phyloP scores from a whole-genome alignment of 2,329 filamentous ascomycete genomes.

The Reticulascus tulasneorum region DNA sequence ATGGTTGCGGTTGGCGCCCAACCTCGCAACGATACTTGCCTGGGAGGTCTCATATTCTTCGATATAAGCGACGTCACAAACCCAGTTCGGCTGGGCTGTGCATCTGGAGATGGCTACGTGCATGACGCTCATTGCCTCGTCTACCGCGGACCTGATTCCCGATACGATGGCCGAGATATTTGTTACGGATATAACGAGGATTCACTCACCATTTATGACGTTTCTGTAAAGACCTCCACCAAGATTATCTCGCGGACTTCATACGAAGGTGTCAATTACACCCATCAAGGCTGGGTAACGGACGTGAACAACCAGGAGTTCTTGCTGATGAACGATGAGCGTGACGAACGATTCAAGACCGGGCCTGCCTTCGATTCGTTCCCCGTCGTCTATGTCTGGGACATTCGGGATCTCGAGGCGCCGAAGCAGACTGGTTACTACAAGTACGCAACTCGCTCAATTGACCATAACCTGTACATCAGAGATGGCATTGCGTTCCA shows the following conservation, averaged over 20 bases:
- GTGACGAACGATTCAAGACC: constrained; percentile 38
- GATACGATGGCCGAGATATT: constrained; percentile 43
- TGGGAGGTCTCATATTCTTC: constrained; percentile 54
- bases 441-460: constrained; percentile 28
- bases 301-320: constrained; percentile 36
- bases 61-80: constrained; percentile 51
- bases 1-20: constrained; percentile 37
- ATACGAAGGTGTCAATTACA: constrained; percentile 48
- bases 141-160: constrained; percentile 45
- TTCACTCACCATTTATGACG: constrained; percentile 47
- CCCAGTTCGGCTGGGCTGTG: constrained; percentile 50
- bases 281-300: constrained; percentile 52
- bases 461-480: constrained; percentile 38
- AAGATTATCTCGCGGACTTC: constrained; percentile 47
- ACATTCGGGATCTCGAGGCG: constrained; percentile 35
- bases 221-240: constrained; percentile 42
- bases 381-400: constrained; percentile 44
- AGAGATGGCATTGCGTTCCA: constrained; percentile 37
- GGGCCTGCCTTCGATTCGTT: constrained; percentile 35
- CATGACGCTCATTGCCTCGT: constrained; percentile 59
- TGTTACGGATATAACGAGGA: constrained; percentile 55
- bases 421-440: constrained; percentile 37
- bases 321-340: constrained; percentile 45
- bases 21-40: constrained; percentile 37
- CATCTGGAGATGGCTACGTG: constrained; percentile 53